Evolutionary conservation across 2,329 filamentous ascomycete species (phyloP), one percentile per base, ranked within the genome.

Genomic region (Juglanconis oblonga): DNA sequence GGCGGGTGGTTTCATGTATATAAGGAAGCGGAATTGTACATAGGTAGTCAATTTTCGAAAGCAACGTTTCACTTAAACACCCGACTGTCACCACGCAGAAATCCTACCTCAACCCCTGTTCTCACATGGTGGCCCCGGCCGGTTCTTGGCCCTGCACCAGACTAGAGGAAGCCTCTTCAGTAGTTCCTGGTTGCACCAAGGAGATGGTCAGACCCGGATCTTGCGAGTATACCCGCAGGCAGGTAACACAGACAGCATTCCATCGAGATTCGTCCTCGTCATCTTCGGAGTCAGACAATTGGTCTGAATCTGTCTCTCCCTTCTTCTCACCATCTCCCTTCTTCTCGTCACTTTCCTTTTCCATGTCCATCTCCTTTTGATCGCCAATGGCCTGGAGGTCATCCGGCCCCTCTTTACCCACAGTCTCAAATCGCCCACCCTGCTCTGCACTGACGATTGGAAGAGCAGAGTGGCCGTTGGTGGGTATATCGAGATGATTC

Each of bases 241-340:
- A 74, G 44, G 76, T 65, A 9, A 77, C 75, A 54, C 73, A 76
- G 31, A 77, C 74, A n/a, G 76, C 72, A 45, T 77, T 77, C 76
- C 75, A 77, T 6, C 72, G 72, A 9, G 58, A 61, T 4, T 65
- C 59, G 17, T 66, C 64, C 1, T 64, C 62, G 9, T 66, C 64
- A 1, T 62, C 62, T 29, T 57, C 61, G 3, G 58, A 62, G 2
- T 65, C 56, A 3, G 61, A 61, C n/a, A 64, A 52, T 8, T 60
- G 53, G 11, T 62, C 60, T 64, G 68, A 14, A 67, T 67, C 51
- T 67, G 57, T 51, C 7, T 57, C 47, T n/a, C 57, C 57, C 38
- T 58, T 36, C 66, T 70, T 56, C 69, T 68, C 54, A 65, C 60
- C 63, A 68, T 70, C 13, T 52, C 58, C 44, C 1, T 58, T 24